These are phyloP conservation scores for Arabidopsis lyrata DNA, from an alignment of 441 rosid genomes.

Conservation along the genomic window DNA sequence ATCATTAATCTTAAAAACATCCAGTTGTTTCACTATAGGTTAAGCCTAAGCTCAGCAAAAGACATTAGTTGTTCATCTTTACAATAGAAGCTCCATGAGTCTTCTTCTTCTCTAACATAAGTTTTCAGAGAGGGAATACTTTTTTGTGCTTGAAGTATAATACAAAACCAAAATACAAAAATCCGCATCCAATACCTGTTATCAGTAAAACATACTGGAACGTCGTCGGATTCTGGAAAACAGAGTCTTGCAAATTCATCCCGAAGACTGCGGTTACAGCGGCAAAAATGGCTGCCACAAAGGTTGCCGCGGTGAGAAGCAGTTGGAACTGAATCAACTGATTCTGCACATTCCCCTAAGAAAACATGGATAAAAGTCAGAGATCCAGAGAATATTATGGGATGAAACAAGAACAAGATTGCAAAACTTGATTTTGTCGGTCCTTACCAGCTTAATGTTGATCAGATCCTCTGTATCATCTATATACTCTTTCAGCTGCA, in stretches of 20 bases:
- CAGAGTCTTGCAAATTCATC: constrained; percentile 77
- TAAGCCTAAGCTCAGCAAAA: constrained; percentile 11
- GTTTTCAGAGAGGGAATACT: constrained; percentile 69
- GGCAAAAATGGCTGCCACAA: constrained; percentile 83
- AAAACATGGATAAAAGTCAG: constrained; percentile 9
- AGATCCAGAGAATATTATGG: not conserved
- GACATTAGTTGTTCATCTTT: constrained; percentile 12
- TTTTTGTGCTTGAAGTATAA: constrained; percentile 83
- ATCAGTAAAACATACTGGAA: constrained; percentile 80
- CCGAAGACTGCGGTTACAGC: constrained; percentile 89
- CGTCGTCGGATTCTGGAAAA: constrained; percentile 65
- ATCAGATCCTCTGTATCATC: constrained; percentile 98
- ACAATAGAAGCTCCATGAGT: constrained; percentile 6
- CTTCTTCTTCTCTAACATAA: not conserved
- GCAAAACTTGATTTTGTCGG: constrained; percentile 15
- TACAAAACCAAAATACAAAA: constrained; percentile 67
- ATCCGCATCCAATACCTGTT: constrained; percentile 64
- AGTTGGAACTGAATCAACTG: constrained; percentile 92
- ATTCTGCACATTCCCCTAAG: constrained; percentile 94
- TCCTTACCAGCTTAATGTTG: constrained; percentile 89
- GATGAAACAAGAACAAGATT: constrained; percentile 10
- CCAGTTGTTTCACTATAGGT: no score
- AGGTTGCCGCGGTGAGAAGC: constrained; percentile 96
- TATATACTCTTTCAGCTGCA: constrained; percentile 95
- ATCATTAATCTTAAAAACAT: no score